Percentiles rank a stretch among this genome's conserved stretches.
These are phyloP conservation scores for Colletotrichum sp. DNA, from an alignment of 2,329 filamentous ascomycete species.

Conservation along the genomic window DNA sequence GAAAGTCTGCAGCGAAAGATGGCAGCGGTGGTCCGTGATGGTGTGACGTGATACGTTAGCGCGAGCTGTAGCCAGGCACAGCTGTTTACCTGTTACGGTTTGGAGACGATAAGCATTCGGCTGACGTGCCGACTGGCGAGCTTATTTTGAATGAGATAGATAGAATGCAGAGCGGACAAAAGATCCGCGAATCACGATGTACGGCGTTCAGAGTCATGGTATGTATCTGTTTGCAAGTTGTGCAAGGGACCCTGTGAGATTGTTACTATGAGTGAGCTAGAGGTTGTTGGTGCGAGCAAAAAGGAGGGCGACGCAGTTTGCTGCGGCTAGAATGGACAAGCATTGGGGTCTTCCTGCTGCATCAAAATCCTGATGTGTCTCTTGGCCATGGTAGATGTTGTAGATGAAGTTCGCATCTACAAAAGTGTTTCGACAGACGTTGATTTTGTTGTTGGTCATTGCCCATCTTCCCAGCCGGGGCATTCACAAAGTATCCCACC, in stretches of 20 bases:
- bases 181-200: background rate
- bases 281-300: background rate
- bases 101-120: background rate
- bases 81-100: background rate
- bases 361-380: too few species aligned
- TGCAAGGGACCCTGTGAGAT: background rate
- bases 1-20: background rate
- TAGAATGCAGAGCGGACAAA: background rate
- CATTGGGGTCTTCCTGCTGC: background rate
- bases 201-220: background rate
- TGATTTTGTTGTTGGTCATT: background rate
- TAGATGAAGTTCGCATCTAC: too few species aligned
- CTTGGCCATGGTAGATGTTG: too few species aligned
- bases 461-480: background rate
- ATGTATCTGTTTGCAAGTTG: background rate
- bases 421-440: background rate
- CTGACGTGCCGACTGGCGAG: background rate
- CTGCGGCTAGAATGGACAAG: background rate
- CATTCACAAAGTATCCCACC: background rate
- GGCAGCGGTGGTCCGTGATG: background rate
- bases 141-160: background rate
- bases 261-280: background rate
- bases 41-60: background rate
- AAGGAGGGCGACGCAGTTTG: background rate
- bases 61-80: background rate